These are phyloP conservation scores for Cryphonectria parasitica DNA, from an alignment of 2,329 filamentous ascomycete species.

Conservation along the genomic window DNA sequence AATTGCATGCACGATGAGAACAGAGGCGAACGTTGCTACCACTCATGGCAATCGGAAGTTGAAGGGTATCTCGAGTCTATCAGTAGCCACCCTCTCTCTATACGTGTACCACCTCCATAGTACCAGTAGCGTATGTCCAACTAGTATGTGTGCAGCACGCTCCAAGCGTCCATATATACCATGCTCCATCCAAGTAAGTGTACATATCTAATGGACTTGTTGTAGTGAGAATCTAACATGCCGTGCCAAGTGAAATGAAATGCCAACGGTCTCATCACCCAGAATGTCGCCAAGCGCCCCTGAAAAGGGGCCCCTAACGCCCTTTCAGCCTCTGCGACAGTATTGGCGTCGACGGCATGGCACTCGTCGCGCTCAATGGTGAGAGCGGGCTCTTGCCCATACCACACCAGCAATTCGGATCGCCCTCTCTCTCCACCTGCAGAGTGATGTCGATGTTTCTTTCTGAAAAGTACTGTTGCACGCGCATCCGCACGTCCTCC, in stretches of 20 bases:
- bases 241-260: not conserved
- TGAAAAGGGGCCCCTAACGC: constrained; percentile 17
- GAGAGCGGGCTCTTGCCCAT: constrained; percentile 43
- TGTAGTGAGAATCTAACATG: not conserved
- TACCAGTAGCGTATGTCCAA: constrained; percentile 2
- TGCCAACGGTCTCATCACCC: not conserved
- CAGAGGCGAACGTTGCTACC: not conserved
- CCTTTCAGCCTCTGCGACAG: constrained; percentile 26
- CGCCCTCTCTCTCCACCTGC: constrained; percentile 85
- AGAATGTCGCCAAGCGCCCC: not conserved
- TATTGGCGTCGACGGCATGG: constrained; percentile 11
- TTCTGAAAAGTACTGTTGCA: constrained; percentile 69
- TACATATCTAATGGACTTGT: not conserved
- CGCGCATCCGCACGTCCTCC: constrained; percentile 83
- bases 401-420: constrained; percentile 66
- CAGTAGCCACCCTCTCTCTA: not conserved
- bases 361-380: constrained; percentile 15
- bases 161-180: not conserved
- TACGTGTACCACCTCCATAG: not conserved
- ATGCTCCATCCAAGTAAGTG: not conserved
- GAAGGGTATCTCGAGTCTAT: constrained; percentile 12
- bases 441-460: constrained; percentile 81
- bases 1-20: not conserved
- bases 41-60: not conserved
- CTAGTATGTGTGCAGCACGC: constrained; percentile 10